A percentile compares a stretch with the other conserved stretches of the same genome.
These are phyloP conservation scores for Crataegus laevigata DNA, from an alignment of 306 rosid species.

Conservation along the genomic window DNA sequence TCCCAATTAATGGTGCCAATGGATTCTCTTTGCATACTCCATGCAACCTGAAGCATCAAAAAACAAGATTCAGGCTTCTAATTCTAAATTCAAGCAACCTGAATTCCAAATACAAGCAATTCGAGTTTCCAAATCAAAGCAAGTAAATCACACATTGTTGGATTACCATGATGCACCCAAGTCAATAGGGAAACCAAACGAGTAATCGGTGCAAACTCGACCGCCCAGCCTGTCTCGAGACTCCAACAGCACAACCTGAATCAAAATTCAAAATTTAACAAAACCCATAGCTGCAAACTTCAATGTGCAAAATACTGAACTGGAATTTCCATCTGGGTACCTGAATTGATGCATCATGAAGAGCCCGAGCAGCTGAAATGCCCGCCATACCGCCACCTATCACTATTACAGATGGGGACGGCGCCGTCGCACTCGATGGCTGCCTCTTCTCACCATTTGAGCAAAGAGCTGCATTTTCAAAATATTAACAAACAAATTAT, in stretches of 20 bases:
- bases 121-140: not conserved
- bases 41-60: conserved; percentile 64
- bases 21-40: conserved; percentile 97
- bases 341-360: conserved; percentile 83
- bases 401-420: conserved; percentile 89
- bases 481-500: not conserved
- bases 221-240: conserved; percentile 90
- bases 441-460: conserved; percentile 34
- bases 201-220: conserved; percentile 78
- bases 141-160: not conserved
- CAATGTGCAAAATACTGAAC: not conserved
- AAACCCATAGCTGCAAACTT: not conserved
- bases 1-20: conserved; percentile 85
- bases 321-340: conserved; percentile 22
- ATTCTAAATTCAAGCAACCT: too few species aligned
- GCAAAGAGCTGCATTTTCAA: conserved; percentile 41
- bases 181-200: conserved; percentile 96
- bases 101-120: not conserved
- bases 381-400: conserved; percentile 96
- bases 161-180: conserved; percentile 94
- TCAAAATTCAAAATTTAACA: not conserved
- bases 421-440: not conserved
- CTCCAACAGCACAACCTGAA: conserved; percentile 85
- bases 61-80: not conserved
- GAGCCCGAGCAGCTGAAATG: conserved; percentile 89